phyloP scores from a whole-genome alignment of 1,284 basidiomycete genomes.

The Pyrrhoderma lamaoense region DNA sequence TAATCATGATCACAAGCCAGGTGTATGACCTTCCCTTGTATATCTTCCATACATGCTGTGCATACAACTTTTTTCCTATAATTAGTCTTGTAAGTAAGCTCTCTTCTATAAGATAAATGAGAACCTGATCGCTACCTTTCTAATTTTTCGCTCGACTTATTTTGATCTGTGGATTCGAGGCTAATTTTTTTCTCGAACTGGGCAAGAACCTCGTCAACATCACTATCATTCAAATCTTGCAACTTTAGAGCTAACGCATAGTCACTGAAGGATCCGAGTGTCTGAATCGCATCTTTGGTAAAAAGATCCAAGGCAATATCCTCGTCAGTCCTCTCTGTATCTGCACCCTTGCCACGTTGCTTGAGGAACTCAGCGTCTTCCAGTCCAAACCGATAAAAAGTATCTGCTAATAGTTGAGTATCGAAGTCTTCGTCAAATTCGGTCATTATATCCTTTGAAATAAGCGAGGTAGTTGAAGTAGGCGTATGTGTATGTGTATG shows the following conservation, averaged over 20 bases:
- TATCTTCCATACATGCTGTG: slow-evolving; percentile 32
- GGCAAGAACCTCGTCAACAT: background rate
- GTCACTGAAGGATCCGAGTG: background rate
- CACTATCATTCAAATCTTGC: background rate
- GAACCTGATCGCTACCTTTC: background rate
- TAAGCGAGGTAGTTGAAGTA: background rate
- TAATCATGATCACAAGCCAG: slow-evolving; percentile 36
- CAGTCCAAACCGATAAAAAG: slow-evolving; percentile 5
- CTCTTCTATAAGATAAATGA: background rate
- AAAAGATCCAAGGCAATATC: slow-evolving; percentile 5
- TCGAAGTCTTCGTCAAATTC: background rate
- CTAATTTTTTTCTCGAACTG: background rate
- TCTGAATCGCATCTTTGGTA: background rate
- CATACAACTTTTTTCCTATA: slow-evolving; percentile 25
- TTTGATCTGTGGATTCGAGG: background rate
- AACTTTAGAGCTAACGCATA: background rate
- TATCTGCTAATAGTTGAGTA: background rate
- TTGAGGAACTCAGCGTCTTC: background rate
- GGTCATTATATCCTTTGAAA: background rate
- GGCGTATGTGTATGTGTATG: too few species aligned
- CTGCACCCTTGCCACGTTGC: background rate
- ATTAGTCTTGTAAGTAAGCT: background rate
- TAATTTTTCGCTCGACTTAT: background rate
- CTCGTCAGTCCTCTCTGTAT: background rate
- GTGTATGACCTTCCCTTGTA: slow-evolving; percentile 27